Conservation (phyloP, 2,329 filamentous ascomycete species). For the Paracorniculantispora psalliotae region DNA sequence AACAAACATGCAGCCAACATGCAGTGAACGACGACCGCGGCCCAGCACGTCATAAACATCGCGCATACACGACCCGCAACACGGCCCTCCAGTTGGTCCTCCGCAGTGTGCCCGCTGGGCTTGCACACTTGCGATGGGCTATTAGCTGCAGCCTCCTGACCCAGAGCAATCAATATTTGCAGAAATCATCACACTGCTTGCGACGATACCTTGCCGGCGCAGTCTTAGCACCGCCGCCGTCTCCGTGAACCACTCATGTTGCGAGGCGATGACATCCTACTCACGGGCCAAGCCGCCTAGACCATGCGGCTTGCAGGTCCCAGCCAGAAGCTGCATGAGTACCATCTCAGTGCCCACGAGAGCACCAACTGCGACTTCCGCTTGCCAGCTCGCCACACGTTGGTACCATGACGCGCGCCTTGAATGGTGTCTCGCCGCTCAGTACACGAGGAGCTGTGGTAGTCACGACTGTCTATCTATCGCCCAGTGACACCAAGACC, state of each 20-base stretch:
- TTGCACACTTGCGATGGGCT: neutral
- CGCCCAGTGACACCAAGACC: neutral
- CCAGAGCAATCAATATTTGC: constrained; percentile 1
- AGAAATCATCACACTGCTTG: neutral
- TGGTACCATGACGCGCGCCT: neutral
- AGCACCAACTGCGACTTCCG: neutral
- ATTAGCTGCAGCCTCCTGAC: constrained; percentile 1
- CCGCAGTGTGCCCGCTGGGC: too few species aligned
- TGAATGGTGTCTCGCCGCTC: too few species aligned
- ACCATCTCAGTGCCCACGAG: neutral
- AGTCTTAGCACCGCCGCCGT: neutral
- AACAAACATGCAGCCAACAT: neutral
- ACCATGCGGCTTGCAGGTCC: neutral
- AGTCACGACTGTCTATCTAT: neutral
- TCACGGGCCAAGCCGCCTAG: neutral
- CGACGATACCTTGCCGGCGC: neutral
- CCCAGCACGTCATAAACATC: constrained; percentile 5
- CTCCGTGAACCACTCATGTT: neutral
- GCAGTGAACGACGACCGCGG: neutral
- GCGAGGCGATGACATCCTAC: neutral
- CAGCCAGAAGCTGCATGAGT: neutral
- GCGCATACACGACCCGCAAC: neutral
- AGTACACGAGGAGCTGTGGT: too few species aligned
- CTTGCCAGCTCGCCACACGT: neutral
- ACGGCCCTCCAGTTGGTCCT: neutral